Base-by-base conservation (phyloP, 2,329 filamentous ascomycete genomes). In the Xylaria polymorpha region DNA sequence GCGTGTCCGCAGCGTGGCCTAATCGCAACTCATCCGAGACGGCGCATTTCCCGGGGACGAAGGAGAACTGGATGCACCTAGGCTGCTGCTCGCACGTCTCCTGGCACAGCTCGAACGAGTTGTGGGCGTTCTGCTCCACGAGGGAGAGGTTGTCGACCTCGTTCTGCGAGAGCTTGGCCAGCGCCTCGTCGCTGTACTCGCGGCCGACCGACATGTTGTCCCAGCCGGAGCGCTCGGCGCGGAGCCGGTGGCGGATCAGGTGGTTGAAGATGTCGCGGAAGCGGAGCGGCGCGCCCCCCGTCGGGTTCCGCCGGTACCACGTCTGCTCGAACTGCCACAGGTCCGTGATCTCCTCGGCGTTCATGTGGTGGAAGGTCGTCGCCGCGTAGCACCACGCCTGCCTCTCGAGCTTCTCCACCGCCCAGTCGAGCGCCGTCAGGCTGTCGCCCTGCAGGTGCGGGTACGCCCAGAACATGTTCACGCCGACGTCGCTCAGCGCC, bases 311-410 rank as follows among this genome's bases (percentile, higher is more conserved):
- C 3, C 61, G 70, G 55, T 70, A 61, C 69, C 67, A 74, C 39
- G 62, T 62, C 62, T 73, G 72, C 32, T 74, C 71, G 50, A 72
- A 72, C 44, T 68, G 59, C 73, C 72, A 74, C 37, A 74, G 60
- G 18, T 53, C 67, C 18, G 64, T 48, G 67, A 73, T 67, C 48
- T 74, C 73, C 3, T 67, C 57, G 1, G 64, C 25, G 61, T 4
- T 69, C 70, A 73, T 71, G 65, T 75, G 73, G 29, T 75, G 73
- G 51, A 75, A 75, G 8, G 71, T 73, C 29, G 71, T 64, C 22
- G 73, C 68, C 10, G 72, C 68, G 22, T 69, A 74, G 39, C 73
- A 75, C 73, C 73, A 75, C 6, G 72, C 62, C 20, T 61, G 66
- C 48, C 65, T 68, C 39, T 68, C 68, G 20, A 74, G 63, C 32